Conservation (phyloP, 352 stramenopile genomes). For the Phytophthora pinifolia region DNA sequence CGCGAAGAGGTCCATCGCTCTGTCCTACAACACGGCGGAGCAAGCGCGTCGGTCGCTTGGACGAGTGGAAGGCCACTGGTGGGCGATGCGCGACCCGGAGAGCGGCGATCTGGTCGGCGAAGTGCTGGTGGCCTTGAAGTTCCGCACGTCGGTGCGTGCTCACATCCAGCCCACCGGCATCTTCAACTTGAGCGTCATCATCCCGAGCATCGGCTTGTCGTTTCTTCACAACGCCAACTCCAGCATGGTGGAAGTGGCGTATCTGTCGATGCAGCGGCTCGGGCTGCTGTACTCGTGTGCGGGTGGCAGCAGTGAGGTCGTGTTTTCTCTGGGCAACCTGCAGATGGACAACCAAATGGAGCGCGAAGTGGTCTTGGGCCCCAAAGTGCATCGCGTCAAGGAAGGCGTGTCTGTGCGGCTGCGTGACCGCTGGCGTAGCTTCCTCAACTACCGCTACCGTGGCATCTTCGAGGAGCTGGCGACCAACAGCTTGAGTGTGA, state of each 20-base stretch:
- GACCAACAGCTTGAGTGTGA: constrained; percentile 62
- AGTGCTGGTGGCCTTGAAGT: constrained; percentile 84
- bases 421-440: constrained; percentile 81
- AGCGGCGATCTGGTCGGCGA: constrained; percentile 74
- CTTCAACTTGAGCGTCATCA: constrained; percentile 75
- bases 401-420: constrained; percentile 85
- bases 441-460: constrained; percentile 83
- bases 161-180: constrained; percentile 56
- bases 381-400: constrained; percentile 83
- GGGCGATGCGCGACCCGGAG: constrained; percentile 78
- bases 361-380: constrained; percentile 75
- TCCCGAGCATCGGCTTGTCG: constrained; percentile 80
- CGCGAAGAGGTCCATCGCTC: constrained; percentile 67
- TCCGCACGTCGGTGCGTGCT: constrained; percentile 61
- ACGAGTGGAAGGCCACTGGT: constrained; percentile 80
- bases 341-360: constrained; percentile 93
- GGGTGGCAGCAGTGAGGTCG: constrained; percentile 77
- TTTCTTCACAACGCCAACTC: constrained; percentile 87
- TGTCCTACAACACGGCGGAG: constrained; percentile 78
- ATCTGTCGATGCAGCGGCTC: constrained; percentile 79
- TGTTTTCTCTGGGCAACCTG: constrained; percentile 81
- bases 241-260: constrained; percentile 86
- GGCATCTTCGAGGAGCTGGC: constrained; percentile 82
- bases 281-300: constrained; percentile 77
- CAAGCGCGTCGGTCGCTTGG: constrained; percentile 71